Percentiles rank a stretch among this genome's conserved stretches.
These are phyloP conservation scores for Solanum neorickii DNA, from an alignment of 257 asterid species.

Conservation along the genomic window DNA sequence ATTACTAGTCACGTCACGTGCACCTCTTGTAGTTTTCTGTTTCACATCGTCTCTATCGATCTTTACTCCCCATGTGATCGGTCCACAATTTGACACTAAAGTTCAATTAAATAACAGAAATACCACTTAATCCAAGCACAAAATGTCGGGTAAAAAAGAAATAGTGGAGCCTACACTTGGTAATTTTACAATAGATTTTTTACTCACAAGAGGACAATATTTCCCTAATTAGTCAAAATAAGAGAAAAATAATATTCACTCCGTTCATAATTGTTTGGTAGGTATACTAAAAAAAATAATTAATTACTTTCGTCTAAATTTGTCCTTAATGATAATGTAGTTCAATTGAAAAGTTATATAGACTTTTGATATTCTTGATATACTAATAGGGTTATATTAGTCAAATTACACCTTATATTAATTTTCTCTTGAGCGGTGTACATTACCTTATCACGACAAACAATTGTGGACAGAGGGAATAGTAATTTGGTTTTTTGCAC, in stretches of 20 bases:
- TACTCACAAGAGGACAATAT: not conserved
- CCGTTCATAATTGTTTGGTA: no score
- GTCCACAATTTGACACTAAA: not conserved
- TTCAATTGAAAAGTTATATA: no score
- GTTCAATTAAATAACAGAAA: not conserved
- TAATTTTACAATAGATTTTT: not conserved
- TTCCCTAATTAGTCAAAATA: not conserved
- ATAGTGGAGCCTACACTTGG: not conserved
- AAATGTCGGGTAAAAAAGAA: not conserved
- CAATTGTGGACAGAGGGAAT: no score
- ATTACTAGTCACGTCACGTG: constrained; percentile 16
- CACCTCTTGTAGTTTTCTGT: constrained; percentile 17
- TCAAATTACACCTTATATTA: no score
- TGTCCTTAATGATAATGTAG: no score
- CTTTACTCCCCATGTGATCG: constrained; percentile 20
- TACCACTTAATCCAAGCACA: not conserved
- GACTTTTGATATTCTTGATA: no score
- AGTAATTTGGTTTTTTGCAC: not conserved
- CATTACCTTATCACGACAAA: no score
- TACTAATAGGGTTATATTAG: no score
- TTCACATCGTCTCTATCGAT: constrained; percentile 20
- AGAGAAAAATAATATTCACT: no score
- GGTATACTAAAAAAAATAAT: no score
- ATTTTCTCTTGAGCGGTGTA: no score
- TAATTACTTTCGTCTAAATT: no score